Conservation (phyloP, 257 asterid genomes). For the Solanum bulbocastanum region DNA sequence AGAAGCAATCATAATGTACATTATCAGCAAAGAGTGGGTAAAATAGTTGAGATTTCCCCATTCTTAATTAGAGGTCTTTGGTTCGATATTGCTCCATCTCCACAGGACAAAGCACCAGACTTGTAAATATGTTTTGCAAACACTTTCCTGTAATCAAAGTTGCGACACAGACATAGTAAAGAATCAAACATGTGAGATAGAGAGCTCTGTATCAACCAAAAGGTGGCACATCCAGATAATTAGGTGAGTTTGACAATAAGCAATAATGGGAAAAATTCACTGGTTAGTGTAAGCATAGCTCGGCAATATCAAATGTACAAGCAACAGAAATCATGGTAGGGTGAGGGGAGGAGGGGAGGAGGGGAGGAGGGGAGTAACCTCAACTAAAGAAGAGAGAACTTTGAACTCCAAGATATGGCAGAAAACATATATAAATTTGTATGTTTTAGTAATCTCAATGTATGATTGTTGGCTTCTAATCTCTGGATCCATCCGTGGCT, state of each 20-base stretch:
- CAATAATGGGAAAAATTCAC: not conserved
- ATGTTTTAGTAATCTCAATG: too few relatives aligned
- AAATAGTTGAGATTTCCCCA: not conserved
- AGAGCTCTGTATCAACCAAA: not conserved
- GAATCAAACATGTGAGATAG: not conserved
- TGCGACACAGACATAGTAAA: not conserved
- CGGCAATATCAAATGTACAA: not conserved
- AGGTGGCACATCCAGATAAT: not conserved
- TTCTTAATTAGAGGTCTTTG: not conserved
- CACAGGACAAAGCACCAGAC: constrained; percentile 84
- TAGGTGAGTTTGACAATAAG: not conserved
- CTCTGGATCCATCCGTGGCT: too few relatives aligned
- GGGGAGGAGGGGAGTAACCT: too few relatives aligned
- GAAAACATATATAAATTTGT: too few relatives aligned
- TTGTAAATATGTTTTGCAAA: not conserved
- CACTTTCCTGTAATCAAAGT: not conserved
- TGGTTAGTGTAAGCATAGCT: not conserved
- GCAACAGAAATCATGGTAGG: not conserved
- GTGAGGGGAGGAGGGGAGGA: not conserved
- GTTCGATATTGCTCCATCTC: constrained; percentile 85
- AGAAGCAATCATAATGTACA: not conserved
- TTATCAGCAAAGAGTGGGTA: not conserved
- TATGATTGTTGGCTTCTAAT: too few relatives aligned
- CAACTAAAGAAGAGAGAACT: too few relatives aligned
- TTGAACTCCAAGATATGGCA: too few relatives aligned